Evolutionary conservation across 2,329 filamentous ascomycete species (phyloP).

Genomic region (Uncinocarpus reesii): DNA sequence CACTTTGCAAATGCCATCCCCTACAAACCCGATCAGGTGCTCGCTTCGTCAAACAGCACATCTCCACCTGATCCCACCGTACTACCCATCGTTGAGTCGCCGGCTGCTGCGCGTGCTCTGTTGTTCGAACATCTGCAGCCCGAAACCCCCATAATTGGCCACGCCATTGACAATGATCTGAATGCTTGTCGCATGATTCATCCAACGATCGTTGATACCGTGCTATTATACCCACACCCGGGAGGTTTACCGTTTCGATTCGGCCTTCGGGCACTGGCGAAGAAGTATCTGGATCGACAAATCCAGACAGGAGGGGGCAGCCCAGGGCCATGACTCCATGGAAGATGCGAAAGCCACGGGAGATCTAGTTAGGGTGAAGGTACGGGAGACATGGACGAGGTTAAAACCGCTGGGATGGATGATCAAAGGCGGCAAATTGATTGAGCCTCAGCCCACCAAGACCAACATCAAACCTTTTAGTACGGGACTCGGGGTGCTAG

Average conservation of each 20-base stretch:
- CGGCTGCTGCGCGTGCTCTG: constrained; percentile 61
- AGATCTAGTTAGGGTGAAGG: constrained; percentile 64
- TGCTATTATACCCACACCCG: constrained; percentile 70
- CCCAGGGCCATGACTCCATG: constrained; percentile 72
- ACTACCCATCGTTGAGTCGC: constrained; percentile 67
- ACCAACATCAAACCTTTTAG: background rate
- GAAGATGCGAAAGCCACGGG: constrained; percentile 87
- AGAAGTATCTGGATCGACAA: constrained; percentile 56
- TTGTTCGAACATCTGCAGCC: constrained; percentile 67
- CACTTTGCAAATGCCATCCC: constrained; percentile 60
- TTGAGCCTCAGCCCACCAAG: constrained; percentile 14
- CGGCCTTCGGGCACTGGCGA: constrained; percentile 64
- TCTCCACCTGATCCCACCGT: constrained; percentile 19
- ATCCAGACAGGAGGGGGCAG: constrained; percentile 61
- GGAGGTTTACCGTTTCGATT: constrained; percentile 66
- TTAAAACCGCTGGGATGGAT: constrained; percentile 60
- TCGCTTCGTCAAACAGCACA: constrained; percentile 18
- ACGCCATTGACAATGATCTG: constrained; percentile 91
- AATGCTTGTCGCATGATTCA: constrained; percentile 78
- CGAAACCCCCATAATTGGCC: constrained; percentile 74
- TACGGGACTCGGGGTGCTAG: background rate
- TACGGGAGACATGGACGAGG: constrained; percentile 58
- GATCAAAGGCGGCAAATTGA: constrained; percentile 40
- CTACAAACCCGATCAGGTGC: constrained; percentile 32
- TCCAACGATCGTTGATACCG: constrained; percentile 73